Evolutionary conservation across 805 yeast genomes (phyloP), one percentile per base, ranked within the genome.

Genomic region (Candida xyloterini): DNA sequence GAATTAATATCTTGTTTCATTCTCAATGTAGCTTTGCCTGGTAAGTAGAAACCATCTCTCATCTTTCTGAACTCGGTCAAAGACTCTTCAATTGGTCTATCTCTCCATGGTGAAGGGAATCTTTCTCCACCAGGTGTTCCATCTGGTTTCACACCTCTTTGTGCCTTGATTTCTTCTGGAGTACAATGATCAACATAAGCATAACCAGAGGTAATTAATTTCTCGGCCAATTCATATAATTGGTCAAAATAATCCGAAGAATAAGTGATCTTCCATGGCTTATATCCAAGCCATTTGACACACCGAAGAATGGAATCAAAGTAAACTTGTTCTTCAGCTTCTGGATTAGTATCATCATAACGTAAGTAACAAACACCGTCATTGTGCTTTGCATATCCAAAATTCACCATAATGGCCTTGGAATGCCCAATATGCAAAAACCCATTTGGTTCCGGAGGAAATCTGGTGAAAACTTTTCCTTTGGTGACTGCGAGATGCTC

Each of bases 401-500:
- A 93, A 63, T 93, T 90, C 39, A 91, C 96, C 78, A 93, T 85
- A 60, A 93, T 91, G 37, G 99, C 99, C 67, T 93, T 93, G 29
- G 96, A 84, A 60, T 93, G 99, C 31, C 99, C 99, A 63, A 93
- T 91, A 63, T 93, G 99, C 58, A 93, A 74, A 60, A 81, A 93
- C 53, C 99, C 99, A 66, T 95, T 91, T 29, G 99, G 99, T 68
- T 93, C 99, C 5, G 99, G 99, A 33, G 99, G 99, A 68, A 93
- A 93, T 61, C 99, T 79, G 3, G 99, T 93, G 54, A 77, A 80
- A 21, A 91, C 98, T 57, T 76, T 73, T 33, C 96, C 95, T 27
- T 77, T 74, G 24, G 95, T 87, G 49, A 78, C 78, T 41, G 74
- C 77, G 53, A 88, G 70, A 62, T 93, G 99, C 50, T 78, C 83